phyloP scores from a whole-genome alignment of 768 basidiomycete genomes.

The Trametes cinnabarina region DNA sequence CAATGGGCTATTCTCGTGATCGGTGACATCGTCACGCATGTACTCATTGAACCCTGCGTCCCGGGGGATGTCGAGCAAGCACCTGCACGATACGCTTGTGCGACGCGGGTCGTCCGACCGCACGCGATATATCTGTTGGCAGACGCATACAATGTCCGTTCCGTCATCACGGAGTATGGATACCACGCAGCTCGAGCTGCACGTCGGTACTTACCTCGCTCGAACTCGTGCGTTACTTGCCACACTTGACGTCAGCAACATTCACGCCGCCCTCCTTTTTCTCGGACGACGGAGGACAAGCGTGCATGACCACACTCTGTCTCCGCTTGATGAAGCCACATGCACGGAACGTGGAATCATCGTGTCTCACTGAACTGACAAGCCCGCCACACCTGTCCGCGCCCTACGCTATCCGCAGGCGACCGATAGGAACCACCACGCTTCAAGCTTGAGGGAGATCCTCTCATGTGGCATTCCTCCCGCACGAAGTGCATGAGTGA shows the following conservation, averaged over 20 bases:
- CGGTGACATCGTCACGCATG: too few species aligned
- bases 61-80: too few species aligned
- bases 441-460: background rate
- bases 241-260: background rate
- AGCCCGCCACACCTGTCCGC: too few species aligned
- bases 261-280: too few species aligned
- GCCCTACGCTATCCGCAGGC: too few species aligned
- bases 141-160: background rate
- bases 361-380: background rate
- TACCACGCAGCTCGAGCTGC: too few species aligned
- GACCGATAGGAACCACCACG: conserved; percentile 7
- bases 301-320: background rate
- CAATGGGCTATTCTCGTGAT: background rate
- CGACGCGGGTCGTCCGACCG: too few species aligned
- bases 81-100: too few species aligned
- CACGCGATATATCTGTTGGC: background rate
- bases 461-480: background rate
- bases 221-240: too few species aligned
- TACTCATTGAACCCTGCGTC: too few species aligned
- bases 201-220: too few species aligned
- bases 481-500: background rate
- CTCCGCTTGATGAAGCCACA: background rate
- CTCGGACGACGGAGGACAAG: too few species aligned
- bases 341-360: conserved; percentile 1
- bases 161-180: background rate